Conservation (phyloP, 2,329 filamentous ascomycete genomes). For the Phialocephala sp. region DNA sequence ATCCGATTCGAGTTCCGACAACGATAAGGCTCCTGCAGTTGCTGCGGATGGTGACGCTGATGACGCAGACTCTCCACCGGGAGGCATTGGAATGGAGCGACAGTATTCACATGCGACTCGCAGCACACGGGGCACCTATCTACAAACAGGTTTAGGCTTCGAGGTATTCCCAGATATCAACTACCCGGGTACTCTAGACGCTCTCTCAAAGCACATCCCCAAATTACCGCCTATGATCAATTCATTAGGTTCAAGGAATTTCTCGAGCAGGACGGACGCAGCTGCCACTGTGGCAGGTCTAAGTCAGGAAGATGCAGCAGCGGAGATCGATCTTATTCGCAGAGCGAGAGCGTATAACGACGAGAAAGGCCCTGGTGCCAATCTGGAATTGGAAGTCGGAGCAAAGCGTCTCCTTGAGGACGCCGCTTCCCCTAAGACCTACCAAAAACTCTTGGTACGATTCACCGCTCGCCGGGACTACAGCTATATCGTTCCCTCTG, state of each 20-base stretch:
- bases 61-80: conserved; percentile 53
- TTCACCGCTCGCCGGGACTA: conserved; percentile 1
- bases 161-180: conserved; percentile 66
- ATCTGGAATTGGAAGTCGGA: conserved; percentile 41
- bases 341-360: conserved; percentile 40
- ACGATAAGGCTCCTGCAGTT: conserved; percentile 58
- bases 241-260: background rate
- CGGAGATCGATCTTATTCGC: conserved; percentile 41
- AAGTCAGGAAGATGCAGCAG: conserved; percentile 35
- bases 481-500: background rate
- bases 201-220: conserved; percentile 40
- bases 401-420: conserved; percentile 35
- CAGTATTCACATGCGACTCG: conserved; percentile 68
- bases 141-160: conserved; percentile 58
- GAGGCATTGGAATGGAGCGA: conserved; percentile 65
- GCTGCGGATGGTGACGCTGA: conserved; percentile 57
- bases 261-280: conserved; percentile 23
- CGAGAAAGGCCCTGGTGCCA: conserved; percentile 38
- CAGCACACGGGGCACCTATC: conserved; percentile 60
- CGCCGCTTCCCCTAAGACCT: conserved; percentile 30
- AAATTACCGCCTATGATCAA: conserved; percentile 39
- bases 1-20: conserved; percentile 47
- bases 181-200: conserved; percentile 58
- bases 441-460: conserved; percentile 24
- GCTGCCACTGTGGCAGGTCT: conserved; percentile 28